Base-by-base conservation (phyloP, 2,329 filamentous ascomycete genomes). In the Talaromyces sp. region DNA sequence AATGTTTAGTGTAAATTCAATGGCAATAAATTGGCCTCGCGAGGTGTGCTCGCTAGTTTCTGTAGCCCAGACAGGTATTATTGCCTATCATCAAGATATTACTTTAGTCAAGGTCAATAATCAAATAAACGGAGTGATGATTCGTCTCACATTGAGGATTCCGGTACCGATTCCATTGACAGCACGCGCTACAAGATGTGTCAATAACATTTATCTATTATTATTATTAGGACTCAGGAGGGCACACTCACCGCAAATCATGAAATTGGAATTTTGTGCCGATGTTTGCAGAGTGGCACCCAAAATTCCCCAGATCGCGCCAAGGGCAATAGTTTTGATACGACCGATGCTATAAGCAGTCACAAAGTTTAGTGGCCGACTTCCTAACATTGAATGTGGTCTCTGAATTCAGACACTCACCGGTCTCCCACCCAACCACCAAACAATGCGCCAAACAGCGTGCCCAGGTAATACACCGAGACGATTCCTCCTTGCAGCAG, bases 1-100 rank as follows among this genome's bases (percentile, higher is more conserved):
- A 62, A 90, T 89, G 68, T 90, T 91, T 9, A 90, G 72, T 0
- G 87, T 90, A 63, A 91, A 90, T 66, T 90, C 88, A 58, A 89
- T 85, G 10, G 86, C 85, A 60, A 90, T 84, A 63, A 89, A 88
- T 54, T 85, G 81, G 6, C 88, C 88, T 46, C 88, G 82, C 2
- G 83, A 86, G 0, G 82, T 88, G 67, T 89, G 85, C 43, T 87
- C 60, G 46, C 56, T 58, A 0, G 85, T 88, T 71, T 90, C 88
- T 0, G 87, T 88, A 0, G 86, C 86, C 86, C 86, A 90, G 3
- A 89, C 86, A 0, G 88, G 88, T 0, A 87, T 83, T 63, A 90
- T 89, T 8, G 86, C 83, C 27, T 29, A 8, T 29, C 9, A 29
- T 29, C 27, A 29, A 6, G 9, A 29, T 29, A 29, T 29, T 8